Base-by-base conservation (phyloP, 306 rosid species). In the Casuarina glauca region DNA sequence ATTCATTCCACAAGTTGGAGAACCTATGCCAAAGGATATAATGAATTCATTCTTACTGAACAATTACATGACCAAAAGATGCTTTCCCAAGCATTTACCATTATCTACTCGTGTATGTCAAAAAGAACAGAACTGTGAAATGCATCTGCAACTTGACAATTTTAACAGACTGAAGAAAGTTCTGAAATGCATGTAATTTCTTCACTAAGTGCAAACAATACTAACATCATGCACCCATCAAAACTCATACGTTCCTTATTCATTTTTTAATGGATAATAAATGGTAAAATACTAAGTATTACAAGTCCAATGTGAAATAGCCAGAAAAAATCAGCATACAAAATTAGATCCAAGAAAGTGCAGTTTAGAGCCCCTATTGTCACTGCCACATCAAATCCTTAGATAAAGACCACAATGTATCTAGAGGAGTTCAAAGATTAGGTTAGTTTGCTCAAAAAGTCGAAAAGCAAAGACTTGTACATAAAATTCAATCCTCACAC, bases 21-120 rank as follows among this genome's bases (percentile, higher is more conserved):
- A 63, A 63, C 69, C 69, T 63, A 38, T 13, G 69, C 69, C 43
- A 63, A 63, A 63, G 69, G 15, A 63, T 19, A 36, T 39, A 63
- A 2, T 15, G 36, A 44, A 9, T 63, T 41, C 6, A 63, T 38
- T 6, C 9, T 26, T 26, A 26, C 32, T 26, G 32, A 63, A 63
- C 26, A 9, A 9, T 63, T 63, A 39, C 69, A 1, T 4, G 9
- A 13, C 69, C 9, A 63, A 39, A 63, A 63, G 44, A 63, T 63
- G 11, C 69, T 63, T 63, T 63, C 19, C 69, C 46, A 38, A 39
- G 9, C n/a, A 12, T 13, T 36, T 12, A 5, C 36, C 39, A 36
- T 38, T 39, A 38, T 15, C 5, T 6, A 63, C 69, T 63, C 19
- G 16, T 4, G 35, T 9, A 5, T 19, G 26, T 20, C 8, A 58